A percentile compares a stretch with the other conserved stretches of the same genome.
Conservation (phyloP, 1,284 basidiomycete genomes). For the Cutaneotrichosporon curvatum region DNA sequence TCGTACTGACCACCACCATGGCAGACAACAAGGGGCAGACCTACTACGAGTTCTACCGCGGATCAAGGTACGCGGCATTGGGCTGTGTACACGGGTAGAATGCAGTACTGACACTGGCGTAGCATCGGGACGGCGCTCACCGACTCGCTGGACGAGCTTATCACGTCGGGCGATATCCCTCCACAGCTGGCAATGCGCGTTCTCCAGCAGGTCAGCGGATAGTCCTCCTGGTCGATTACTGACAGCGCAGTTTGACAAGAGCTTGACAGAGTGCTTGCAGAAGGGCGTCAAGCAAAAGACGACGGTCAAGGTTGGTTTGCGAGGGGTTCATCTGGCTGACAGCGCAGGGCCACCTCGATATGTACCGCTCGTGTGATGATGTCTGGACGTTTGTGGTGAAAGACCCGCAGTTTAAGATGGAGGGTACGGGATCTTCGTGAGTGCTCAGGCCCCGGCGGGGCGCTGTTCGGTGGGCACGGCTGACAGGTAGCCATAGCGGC, state of each 20-base stretch:
- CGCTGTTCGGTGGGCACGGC: neutral
- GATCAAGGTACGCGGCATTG: constrained; percentile 29
- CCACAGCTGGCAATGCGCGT: constrained; percentile 97
- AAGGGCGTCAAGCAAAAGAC: constrained; percentile 90
- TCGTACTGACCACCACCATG: constrained; percentile 17
- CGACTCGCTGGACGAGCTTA: constrained; percentile 98
- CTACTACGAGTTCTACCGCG: constrained; percentile 83
- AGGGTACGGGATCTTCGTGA: constrained; percentile 55
- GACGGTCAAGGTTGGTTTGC: constrained; percentile 63
- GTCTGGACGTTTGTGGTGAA: constrained; percentile 96
- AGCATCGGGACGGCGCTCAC: constrained; percentile 96
- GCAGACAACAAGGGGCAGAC: constrained; percentile 46
- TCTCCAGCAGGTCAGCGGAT: constrained; percentile 73
- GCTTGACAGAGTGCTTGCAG: constrained; percentile 78
- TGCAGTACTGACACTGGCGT: constrained; percentile 1
- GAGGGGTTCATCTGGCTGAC: constrained; percentile 8
- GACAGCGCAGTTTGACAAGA: constrained; percentile 79
- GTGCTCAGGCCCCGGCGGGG: constrained; percentile 4
- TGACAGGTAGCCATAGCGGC: constrained; percentile 14
- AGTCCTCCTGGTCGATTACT: constrained; percentile 2
- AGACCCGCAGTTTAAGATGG: constrained; percentile 88
- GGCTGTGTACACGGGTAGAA: neutral
- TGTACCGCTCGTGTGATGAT: constrained; percentile 90
- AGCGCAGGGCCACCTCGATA: constrained; percentile 72
- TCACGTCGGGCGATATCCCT: constrained; percentile 92